Evolutionary conservation across 2,329 filamentous ascomycete species (phyloP), one percentile per base, ranked within the genome.

Genomic region (Xylariaceae sp.): DNA sequence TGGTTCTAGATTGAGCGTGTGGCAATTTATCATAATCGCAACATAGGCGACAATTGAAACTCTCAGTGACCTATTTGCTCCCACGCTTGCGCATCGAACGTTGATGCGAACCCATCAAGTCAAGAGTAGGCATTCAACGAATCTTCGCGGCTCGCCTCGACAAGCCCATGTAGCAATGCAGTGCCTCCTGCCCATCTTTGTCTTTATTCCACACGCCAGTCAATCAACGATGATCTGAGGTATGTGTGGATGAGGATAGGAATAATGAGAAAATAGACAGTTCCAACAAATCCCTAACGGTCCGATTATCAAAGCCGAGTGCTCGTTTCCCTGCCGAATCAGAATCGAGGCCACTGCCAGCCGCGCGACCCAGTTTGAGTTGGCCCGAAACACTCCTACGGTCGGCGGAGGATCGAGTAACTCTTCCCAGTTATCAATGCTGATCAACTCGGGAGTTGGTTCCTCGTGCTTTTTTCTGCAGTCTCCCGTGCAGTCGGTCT

Each of bases 351-450:
- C 16, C 2, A 31, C 50, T 13, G 45, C 50, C 13, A 52, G 34
- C n/a, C 45, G 22, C 7, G 45, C 50, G 13, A 36, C 45, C 50
- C 50, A 53, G 28, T 48, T 53, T 5, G 45, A 44, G 9, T 16
- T 48, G 33, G 45, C 40, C 10, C 46, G 22, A 10, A 53, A 48
- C 7, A 53, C 31, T 5, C 34, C 41, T 6, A 42, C 45, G 14
- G 41, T 40, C 28, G 36, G 50, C 2, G 33, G 50, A 9, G 17
- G 14, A 45, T 48, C 50, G 14, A 53, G 36, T 36, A 53, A n/a
- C 12, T 53, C 50, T 36, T 52, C 50, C 50, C 50, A 53, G 2
- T n/a, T 31, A 34, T 48, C 50, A 6, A 53, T 13, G 31, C 42
- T 50, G n/a, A 42, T 46, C 2, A 50, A 10, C 33, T 50, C 48